These are phyloP conservation scores for Nymphaea colorata DNA, from an alignment of 164 flowering plant genomes.

Conservation along the genomic window DNA sequence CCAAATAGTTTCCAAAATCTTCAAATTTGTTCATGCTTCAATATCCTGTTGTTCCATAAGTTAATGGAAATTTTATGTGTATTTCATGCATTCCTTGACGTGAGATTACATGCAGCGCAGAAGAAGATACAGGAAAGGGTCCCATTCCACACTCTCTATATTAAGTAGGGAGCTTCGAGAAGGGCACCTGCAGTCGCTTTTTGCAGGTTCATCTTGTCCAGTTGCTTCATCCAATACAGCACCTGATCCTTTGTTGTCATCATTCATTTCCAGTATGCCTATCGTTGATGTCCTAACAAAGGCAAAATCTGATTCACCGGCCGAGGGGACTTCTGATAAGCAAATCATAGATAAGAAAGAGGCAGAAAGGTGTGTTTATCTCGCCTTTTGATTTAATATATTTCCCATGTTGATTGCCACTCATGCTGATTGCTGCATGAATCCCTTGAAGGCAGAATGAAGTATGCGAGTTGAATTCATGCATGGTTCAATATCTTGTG, in stretches of 20 bases:
- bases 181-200: slow-evolving; percentile 64
- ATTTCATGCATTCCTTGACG: slow-evolving; percentile 39
- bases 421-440: too few relatives aligned
- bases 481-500: too few relatives aligned
- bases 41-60: too few relatives aligned
- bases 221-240: slow-evolving; percentile 52
- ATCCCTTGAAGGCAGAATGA: too few relatives aligned
- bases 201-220: slow-evolving; percentile 53
- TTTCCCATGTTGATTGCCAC: too few relatives aligned
- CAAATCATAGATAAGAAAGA: slow-evolving; percentile 11
- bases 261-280: slow-evolving; percentile 62
- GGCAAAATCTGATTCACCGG: slow-evolving; percentile 26
- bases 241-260: slow-evolving; percentile 81
- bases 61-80: too few relatives aligned
- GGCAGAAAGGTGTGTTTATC: slow-evolving; percentile 1
- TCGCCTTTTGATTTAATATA: background rate
- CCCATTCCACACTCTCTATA: slow-evolving; percentile 65
- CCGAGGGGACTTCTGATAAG: slow-evolving; percentile 29
- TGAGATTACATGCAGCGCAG: slow-evolving; percentile 66
- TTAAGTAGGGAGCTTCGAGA: slow-evolving; percentile 79
- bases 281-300: slow-evolving; percentile 38
- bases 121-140: slow-evolving; percentile 59
- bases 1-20: too few relatives aligned
- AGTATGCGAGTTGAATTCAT: too few relatives aligned
- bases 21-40: too few relatives aligned